A percentile compares a stretch with the other conserved stretches of the same genome.
Conservation (phyloP, 345 rosid genomes). For the Eucalyptus polyanthemos region DNA sequence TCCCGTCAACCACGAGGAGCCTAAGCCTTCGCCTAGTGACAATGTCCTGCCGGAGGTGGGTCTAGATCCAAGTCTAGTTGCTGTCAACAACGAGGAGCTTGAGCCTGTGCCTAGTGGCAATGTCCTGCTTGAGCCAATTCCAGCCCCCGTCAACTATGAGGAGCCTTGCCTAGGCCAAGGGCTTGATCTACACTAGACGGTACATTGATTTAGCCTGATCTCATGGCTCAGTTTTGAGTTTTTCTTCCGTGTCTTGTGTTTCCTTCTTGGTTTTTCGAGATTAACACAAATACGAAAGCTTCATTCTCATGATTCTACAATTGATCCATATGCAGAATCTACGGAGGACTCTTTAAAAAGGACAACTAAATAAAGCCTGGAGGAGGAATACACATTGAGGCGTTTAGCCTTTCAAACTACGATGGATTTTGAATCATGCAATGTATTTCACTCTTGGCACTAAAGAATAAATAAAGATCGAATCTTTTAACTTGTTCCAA, state of each 20-base stretch:
- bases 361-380: background rate
- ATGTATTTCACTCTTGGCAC: background rate
- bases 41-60: too few species aligned
- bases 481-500: background rate
- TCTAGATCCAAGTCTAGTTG: too few species aligned
- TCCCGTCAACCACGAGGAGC: too few species aligned
- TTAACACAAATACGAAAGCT: background rate
- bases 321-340: background rate
- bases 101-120: background rate
- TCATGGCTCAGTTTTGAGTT: background rate
- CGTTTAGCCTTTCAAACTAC: background rate
- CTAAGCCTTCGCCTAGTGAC: too few species aligned
- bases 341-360: background rate
- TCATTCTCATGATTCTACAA: background rate
- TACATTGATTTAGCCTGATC: background rate
- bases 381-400: background rate
- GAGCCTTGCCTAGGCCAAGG: background rate
- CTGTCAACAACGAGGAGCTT: too few species aligned
- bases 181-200: background rate
- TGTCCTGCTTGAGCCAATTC: background rate
- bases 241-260: background rate
- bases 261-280: background rate
- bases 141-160: too few species aligned
- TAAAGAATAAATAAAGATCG: background rate
- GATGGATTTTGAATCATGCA: background rate